Percentiles rank a stretch among this genome's conserved stretches.
Conservation (phyloP, 768 basidiomycete genomes). For the Termitomyces sp. region DNA sequence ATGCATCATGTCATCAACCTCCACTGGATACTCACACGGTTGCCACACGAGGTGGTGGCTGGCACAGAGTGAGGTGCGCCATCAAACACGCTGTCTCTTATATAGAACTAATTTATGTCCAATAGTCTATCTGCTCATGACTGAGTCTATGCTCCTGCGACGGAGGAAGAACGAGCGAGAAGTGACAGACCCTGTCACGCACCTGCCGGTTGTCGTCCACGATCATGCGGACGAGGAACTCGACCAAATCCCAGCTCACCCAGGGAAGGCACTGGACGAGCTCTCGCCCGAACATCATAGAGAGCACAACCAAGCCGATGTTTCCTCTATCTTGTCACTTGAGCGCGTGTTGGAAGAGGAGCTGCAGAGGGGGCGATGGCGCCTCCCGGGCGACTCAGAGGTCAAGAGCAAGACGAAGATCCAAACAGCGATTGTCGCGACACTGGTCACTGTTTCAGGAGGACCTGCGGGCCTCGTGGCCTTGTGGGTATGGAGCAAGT, state of each 20-base stretch:
- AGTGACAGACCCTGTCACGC: constrained; percentile 38
- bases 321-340: constrained; percentile 21
- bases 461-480: constrained; percentile 18
- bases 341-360: constrained; percentile 24
- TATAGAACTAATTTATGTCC: background rate
- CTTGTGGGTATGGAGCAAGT: constrained; percentile 18
- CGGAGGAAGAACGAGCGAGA: constrained; percentile 18
- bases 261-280: constrained; percentile 15
- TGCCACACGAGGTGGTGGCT: background rate
- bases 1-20: background rate
- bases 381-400: constrained; percentile 21
- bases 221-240: constrained; percentile 31
- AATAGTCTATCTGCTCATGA: background rate
- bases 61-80: background rate
- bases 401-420: constrained; percentile 25
- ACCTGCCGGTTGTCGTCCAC: constrained; percentile 29
- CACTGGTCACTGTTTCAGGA: constrained; percentile 22
- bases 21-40: background rate
- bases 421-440: constrained; percentile 26
- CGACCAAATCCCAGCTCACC: constrained; percentile 26
- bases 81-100: background rate
- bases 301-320: constrained; percentile 13
- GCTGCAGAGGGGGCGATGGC: constrained; percentile 28
- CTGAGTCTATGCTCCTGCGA: background rate
- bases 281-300: constrained; percentile 12